A percentile compares a stretch with the other conserved stretches of the same genome.
Evolutionary conservation across 1,139 yeast species (phyloP).

Genomic region (Debaryomyces coudertii): DNA sequence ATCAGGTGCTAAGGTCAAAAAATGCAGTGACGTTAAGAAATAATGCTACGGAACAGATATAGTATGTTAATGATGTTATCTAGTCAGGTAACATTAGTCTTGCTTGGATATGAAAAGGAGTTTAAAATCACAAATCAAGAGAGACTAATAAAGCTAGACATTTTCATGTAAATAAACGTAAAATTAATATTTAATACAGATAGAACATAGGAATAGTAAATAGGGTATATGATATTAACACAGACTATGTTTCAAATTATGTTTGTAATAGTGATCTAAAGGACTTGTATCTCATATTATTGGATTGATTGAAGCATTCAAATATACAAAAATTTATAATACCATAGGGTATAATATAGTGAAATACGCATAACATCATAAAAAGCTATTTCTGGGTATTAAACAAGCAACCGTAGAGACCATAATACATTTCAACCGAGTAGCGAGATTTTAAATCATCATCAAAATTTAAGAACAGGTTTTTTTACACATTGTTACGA

Average conservation of each 20-base stretch:
- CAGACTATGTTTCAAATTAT: neutral
- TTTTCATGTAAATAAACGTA: slow-evolving; percentile 1
- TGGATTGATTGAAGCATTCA: too few relatives aligned
- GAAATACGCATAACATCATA: too few relatives aligned
- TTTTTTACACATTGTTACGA: neutral
- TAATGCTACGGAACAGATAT: neutral
- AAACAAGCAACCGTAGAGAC: neutral
- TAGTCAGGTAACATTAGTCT: neutral
- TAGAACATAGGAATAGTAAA: neutral
- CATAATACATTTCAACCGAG: neutral
- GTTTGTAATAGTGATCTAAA: neutral
- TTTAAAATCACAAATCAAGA: neutral
- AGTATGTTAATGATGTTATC: neutral
- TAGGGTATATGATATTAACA: neutral
- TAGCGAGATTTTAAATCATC: neutral
- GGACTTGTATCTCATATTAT: neutral
- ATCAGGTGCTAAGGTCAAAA: slow-evolving; percentile 41
- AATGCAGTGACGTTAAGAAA: slow-evolving; percentile 20
- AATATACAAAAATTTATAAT: too few relatives aligned
- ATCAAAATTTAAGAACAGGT: neutral
- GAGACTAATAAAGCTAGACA: neutral
- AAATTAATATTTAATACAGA: neutral
- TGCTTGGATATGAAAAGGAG: neutral
- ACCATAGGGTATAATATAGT: too few relatives aligned
- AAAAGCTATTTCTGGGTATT: neutral